Evolutionary conservation across 345 rosid genomes (phyloP), one percentile per base, ranked within the genome.

Genomic region (Arabis hirsuta): DNA sequence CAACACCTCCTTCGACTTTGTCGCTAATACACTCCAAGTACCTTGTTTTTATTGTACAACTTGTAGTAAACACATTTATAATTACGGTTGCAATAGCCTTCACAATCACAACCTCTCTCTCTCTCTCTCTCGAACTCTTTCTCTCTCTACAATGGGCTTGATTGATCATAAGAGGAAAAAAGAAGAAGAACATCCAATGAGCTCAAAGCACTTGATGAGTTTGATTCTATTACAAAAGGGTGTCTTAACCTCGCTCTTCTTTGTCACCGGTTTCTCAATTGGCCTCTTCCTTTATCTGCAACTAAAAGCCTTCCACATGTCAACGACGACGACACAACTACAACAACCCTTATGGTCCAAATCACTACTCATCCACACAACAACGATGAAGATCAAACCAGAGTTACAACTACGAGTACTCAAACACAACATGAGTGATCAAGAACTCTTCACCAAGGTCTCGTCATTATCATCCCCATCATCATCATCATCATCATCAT

Each of bases 391-490:
- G 24, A 55, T 12, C 55, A 43, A 53, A 44, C 44, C 60, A 32
- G 66, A 51, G 27, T 56, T 39, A 16, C 71, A 55, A 16, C 38
- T 27, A 24, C 62, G 36, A 51, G 9, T 61, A 51, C 68, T 67
- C 48, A 64, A 71, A 71, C 91, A 86, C 69, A 82, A 86, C 57
- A 84, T 89, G 87, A 82, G 67, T 32, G 96, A 91, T 53, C 79
- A 82, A 14, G 91, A 87, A 69, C 79, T 91, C 81, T 65, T 84
- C 9, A 56, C 58, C 80, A 83, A 72, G 57, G 89, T 87, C 52
- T 69, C 79, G 9, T 74, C 73, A 5, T 67, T 9, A 59, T 52
- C 73, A 48, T 19, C 71, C 13, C 22, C 63, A 63, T 12, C 59
- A 44, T 22, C 73, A 20, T 48, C 48, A 4, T 24, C 52, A 10